A percentile compares a stretch with the other conserved stretches of the same genome.
phyloP scores from a whole-genome alignment of 495 filamentous ascomycete genomes.

The Oidiodendron maius region DNA sequence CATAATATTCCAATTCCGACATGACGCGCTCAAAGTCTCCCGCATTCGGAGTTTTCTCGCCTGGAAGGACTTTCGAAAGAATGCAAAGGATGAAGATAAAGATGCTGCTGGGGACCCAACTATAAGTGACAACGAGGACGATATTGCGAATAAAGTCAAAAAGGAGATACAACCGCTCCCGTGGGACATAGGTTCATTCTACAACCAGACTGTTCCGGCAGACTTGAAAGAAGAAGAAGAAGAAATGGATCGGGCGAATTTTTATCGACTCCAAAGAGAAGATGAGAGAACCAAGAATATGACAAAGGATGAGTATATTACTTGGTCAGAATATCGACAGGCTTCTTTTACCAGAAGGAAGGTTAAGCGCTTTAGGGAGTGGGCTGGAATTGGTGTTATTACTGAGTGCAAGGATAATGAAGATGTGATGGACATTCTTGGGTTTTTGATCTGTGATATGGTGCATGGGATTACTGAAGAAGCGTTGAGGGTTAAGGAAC shows the following conservation, averaged over 20 bases:
- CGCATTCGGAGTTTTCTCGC: slow-evolving; percentile 87
- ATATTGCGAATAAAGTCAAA: neutral
- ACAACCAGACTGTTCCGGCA: neutral
- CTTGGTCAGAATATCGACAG: slow-evolving; percentile 94
- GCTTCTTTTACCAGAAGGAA: slow-evolving; percentile 96
- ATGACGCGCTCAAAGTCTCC: slow-evolving; percentile 92
- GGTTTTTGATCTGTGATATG: slow-evolving; percentile 94
- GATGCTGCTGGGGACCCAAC: neutral
- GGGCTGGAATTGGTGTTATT: slow-evolving; percentile 93
- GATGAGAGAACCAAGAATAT: slow-evolving; percentile 94
- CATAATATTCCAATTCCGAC: slow-evolving; percentile 90
- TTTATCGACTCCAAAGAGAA: slow-evolving; percentile 83
- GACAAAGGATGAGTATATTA: slow-evolving; percentile 93
- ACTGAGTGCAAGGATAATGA: slow-evolving; percentile 94
- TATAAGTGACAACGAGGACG: neutral
- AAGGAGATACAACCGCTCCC: neutral
- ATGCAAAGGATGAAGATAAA: slow-evolving; percentile 86
- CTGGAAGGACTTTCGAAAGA: slow-evolving; percentile 98
- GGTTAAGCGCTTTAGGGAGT: slow-evolving; percentile 92
- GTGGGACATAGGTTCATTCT: neutral
- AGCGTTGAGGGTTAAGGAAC: slow-evolving; percentile 38
- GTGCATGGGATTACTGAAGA: slow-evolving; percentile 94
- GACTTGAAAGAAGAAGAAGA: neutral
- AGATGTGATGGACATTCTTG: slow-evolving; percentile 93
- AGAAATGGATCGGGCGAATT: slow-evolving; percentile 14